Base-by-base conservation (phyloP, 495 filamentous ascomycete species). In the Neurospora sp. region DNA sequence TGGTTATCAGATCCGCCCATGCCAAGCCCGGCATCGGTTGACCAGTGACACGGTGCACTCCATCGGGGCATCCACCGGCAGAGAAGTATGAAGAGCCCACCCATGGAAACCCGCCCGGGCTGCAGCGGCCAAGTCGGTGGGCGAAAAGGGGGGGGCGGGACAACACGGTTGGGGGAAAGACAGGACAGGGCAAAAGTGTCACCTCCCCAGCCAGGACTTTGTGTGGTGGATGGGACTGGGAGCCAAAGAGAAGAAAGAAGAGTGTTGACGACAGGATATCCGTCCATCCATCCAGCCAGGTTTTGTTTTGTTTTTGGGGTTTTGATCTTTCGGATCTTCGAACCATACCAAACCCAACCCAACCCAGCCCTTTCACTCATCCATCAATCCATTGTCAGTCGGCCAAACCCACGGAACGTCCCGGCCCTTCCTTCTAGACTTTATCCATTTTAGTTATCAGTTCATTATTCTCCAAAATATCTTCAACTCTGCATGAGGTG, bases 21-120 rank as follows among this genome's bases (percentile, higher is more conserved):
- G 75, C 75, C 75, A 76, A 76, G 75, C 73, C 27, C 75, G 75
- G 75, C 71, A 76, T 74, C 75, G 75, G 74, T 48, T 37, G 35
- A 37, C 35, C 18, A 20, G 20, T 53, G 46, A 53, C 46, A 53
- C 46, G 20, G 20, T 53, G 46, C 42, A n/a, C 18, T 53, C 46
- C 46, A 53, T 53, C 46, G 20, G 22, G 12, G 20, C 53, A 61
- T 61, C 53, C 27, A 61, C 53, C 27, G 53, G 53, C 12, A 14
- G 53, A 61, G 10, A 27, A 53, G 22, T n/a, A n/a, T 48, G 3
- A 48, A 22, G 46, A 48, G 46, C 20, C 46, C n/a, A 48, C 46
- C 46, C 46, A n/a, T 48, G 44, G 44, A 16, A 42, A 42, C 44
- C 44, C 44, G 18, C 20, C 35, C 5, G 35, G 35, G 46, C 4